Percentiles rank a stretch among this genome's conserved stretches.
Conservation (phyloP, 106 monocot species). For the Apostasia ramifera region DNA sequence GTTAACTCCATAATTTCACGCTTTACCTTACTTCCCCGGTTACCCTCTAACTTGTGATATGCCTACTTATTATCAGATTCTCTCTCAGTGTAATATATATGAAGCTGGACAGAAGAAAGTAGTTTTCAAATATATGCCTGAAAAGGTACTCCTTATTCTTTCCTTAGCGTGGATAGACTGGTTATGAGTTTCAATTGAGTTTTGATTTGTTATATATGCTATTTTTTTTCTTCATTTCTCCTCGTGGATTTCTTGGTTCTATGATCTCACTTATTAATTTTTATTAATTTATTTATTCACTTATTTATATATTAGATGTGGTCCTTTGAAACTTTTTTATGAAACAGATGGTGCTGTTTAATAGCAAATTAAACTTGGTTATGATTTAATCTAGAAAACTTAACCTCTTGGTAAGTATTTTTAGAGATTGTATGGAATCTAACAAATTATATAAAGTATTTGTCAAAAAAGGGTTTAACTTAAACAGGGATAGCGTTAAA, state of each 20-base stretch:
- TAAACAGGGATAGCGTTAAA: no score
- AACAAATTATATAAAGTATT: no score
- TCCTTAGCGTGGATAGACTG: not conserved
- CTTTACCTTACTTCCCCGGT: not conserved
- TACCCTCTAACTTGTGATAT: slow-evolving; percentile 1
- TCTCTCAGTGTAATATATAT: slow-evolving; percentile 87
- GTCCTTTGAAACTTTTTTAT: no score
- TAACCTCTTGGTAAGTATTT: no score
- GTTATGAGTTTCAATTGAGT: not conserved
- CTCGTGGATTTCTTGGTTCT: not conserved
- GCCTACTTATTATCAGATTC: slow-evolving; percentile 30
- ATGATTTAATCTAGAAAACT: no score
- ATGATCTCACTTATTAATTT: not conserved
- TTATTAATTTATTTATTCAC: not conserved
- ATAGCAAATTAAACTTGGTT: no score
- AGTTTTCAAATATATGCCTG: slow-evolving; percentile 70
- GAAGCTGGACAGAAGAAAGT: slow-evolving; percentile 67
- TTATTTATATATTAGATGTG: not conserved
- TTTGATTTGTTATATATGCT: no score
- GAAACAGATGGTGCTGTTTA: no score
- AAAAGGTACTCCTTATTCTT: slow-evolving; percentile 43
- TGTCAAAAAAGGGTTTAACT: no score
- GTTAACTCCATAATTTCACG: not conserved
- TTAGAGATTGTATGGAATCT: no score
- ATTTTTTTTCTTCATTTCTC: no score